phyloP scores from a whole-genome alignment of 1,284 basidiomycete genomes.

The Fereydounia khargensis region DNA sequence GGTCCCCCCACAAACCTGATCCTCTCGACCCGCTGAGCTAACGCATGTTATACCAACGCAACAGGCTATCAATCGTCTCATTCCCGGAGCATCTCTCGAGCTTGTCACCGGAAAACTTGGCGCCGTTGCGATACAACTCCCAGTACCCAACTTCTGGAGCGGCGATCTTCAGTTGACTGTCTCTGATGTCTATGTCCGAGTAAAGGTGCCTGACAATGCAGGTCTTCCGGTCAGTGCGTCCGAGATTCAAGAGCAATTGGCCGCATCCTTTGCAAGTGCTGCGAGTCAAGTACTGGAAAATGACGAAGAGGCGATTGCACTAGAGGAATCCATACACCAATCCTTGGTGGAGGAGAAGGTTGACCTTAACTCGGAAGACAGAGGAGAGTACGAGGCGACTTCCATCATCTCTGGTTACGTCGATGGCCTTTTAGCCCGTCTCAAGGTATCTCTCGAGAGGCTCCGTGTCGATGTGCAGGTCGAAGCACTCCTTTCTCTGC shows the following conservation, averaged over 20 bases:
- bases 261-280: conserved; percentile 26
- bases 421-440: conserved; percentile 33
- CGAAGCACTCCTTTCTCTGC: conserved; percentile 10
- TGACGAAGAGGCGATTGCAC: conserved; percentile 26
- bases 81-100: conserved; percentile 64
- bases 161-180: conserved; percentile 31
- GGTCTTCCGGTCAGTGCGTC: not conserved
- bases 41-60: too few species aligned
- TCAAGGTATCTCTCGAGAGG: conserved; percentile 24
- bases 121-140: conserved; percentile 35
- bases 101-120: conserved; percentile 68
- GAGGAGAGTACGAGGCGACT: conserved; percentile 7
- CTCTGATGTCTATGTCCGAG: conserved; percentile 11
- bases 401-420: conserved; percentile 32
- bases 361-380: not conserved
- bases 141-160: conserved; percentile 39
- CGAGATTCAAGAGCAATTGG: conserved; percentile 2
- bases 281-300: conserved; percentile 29
- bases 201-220: too few species aligned
- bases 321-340: conserved; percentile 38
- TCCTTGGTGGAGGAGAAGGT: conserved; percentile 17
- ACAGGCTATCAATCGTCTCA: conserved; percentile 18
- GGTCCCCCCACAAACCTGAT: too few species aligned
- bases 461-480: conserved; percentile 11
- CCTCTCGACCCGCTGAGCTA: too few species aligned